A percentile compares a stretch with the other conserved stretches of the same genome.
These are phyloP conservation scores for Venustampulla echinocandica DNA, from an alignment of 495 filamentous ascomycete species.

Conservation along the genomic window DNA sequence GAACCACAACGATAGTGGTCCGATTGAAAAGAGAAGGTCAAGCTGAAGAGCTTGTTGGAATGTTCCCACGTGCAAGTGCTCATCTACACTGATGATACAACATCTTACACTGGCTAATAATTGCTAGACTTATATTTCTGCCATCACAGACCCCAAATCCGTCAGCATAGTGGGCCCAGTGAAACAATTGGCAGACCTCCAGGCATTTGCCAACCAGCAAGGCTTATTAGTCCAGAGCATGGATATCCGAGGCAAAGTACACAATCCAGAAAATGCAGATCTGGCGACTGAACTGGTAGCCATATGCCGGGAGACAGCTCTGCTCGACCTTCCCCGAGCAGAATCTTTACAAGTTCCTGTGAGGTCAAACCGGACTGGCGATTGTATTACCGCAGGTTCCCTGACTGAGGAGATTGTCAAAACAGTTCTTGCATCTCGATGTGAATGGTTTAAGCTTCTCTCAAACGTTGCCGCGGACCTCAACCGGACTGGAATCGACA, in stretches of 20 bases:
- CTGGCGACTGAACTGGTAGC: slow-evolving; percentile 19
- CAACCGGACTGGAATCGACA: too few species aligned
- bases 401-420: slow-evolving; percentile 26
- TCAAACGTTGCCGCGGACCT: slow-evolving; percentile 24
- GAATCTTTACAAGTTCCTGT: slow-evolving; percentile 20
- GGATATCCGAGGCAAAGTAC: slow-evolving; percentile 23
- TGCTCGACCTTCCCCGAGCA: slow-evolving; percentile 20
- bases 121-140: slow-evolving; percentile 26
- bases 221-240: slow-evolving; percentile 17
- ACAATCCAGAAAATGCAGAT: slow-evolving; percentile 28
- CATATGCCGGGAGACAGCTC: slow-evolving; percentile 16
- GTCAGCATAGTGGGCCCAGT: slow-evolving; percentile 25
- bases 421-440: slow-evolving; percentile 27
- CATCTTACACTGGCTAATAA: too few species aligned
- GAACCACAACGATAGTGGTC: slow-evolving; percentile 21
- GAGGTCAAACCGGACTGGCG: slow-evolving; percentile 25
- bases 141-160: slow-evolving; percentile 26
- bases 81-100: too few species aligned
- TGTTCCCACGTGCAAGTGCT: slow-evolving; percentile 22
- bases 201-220: slow-evolving; percentile 11
- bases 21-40: slow-evolving; percentile 25
- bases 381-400: slow-evolving; percentile 2
- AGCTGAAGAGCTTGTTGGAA: slow-evolving; percentile 23
- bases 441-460: slow-evolving; percentile 29
- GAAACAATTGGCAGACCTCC: slow-evolving; percentile 10